Percentiles rank a stretch among this genome's conserved stretches.
These are phyloP conservation scores for Blastobotrys indianensis DNA, from an alignment of 1,139 yeast genomes.

Conservation along the genomic window DNA sequence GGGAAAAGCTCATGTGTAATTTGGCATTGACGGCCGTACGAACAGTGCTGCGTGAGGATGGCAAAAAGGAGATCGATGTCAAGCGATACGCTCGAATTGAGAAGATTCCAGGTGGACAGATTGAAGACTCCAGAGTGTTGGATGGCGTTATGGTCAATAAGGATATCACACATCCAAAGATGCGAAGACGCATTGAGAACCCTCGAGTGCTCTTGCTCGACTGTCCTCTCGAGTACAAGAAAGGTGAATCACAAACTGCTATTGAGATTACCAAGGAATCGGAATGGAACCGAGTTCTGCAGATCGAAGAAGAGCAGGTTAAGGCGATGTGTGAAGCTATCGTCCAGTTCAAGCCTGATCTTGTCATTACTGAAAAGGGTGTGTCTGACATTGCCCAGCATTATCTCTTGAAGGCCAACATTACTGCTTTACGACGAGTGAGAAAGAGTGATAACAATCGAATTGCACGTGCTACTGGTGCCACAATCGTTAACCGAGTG, in stretches of 20 bases:
- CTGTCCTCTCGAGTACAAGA: slow-evolving; percentile 96
- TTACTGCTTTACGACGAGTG: slow-evolving; percentile 88
- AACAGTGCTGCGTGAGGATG: slow-evolving; percentile 59
- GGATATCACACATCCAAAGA: slow-evolving; percentile 97
- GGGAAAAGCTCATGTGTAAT: slow-evolving; percentile 90
- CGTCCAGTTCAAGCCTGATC: slow-evolving; percentile 80
- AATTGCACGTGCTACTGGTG: slow-evolving; percentile 96
- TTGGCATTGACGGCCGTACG: slow-evolving; percentile 84
- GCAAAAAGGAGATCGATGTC: slow-evolving; percentile 78
- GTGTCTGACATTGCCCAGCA: slow-evolving; percentile 98
- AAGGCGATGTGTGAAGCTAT: slow-evolving; percentile 80
- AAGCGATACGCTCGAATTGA: slow-evolving; percentile 92
- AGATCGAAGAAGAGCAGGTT: slow-evolving; percentile 98
- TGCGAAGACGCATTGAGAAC: slow-evolving; percentile 82
- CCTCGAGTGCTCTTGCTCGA: slow-evolving; percentile 87
- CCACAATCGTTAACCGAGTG: slow-evolving; percentile 90
- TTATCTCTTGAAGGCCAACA: slow-evolving; percentile 87
- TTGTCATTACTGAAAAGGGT: slow-evolving; percentile 97
- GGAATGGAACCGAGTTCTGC: slow-evolving; percentile 93
- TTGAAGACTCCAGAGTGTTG: slow-evolving; percentile 85
- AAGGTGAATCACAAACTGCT: slow-evolving; percentile 98
- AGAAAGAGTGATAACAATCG: slow-evolving; percentile 95
- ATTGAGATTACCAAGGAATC: slow-evolving; percentile 94
- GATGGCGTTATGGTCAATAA: slow-evolving; percentile 93
- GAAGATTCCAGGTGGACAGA: slow-evolving; percentile 95